A percentile compares a stretch with the other conserved stretches of the same genome.
Evolutionary conservation across 1,284 basidiomycete genomes (phyloP).

Genomic region (Hortiboletus rubellus): DNA sequence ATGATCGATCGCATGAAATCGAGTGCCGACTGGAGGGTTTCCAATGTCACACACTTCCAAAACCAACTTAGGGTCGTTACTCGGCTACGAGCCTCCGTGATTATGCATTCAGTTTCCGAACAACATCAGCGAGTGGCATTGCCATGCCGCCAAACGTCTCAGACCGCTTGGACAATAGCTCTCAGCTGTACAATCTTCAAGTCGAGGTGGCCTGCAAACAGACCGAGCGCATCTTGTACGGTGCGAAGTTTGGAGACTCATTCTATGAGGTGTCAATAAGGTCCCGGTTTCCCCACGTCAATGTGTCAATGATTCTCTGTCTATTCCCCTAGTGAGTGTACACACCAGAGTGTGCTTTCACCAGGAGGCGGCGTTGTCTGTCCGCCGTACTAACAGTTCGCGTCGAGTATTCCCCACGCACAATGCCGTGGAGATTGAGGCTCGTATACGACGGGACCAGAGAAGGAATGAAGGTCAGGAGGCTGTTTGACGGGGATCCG

Average conservation of each 20-base stretch:
- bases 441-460: too few relatives aligned
- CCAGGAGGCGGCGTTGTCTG: too few relatives aligned
- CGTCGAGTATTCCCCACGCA: too few relatives aligned
- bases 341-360: too few relatives aligned
- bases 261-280: constrained; percentile 50
- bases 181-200: constrained; percentile 59
- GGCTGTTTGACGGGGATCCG: too few relatives aligned
- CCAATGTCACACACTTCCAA: too few relatives aligned
- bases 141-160: constrained; percentile 9
- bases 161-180: constrained; percentile 36
- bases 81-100: not conserved
- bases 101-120: too few relatives aligned
- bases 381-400: too few relatives aligned
- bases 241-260: constrained; percentile 66
- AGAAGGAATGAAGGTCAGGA: too few relatives aligned
- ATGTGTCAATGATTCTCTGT: constrained; percentile 64
- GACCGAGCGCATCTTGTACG: constrained; percentile 54
- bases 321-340: constrained; percentile 54
- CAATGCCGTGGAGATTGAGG: too few relatives aligned
- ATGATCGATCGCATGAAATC: not conserved
- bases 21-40: not conserved
- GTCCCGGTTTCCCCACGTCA: constrained; percentile 60
- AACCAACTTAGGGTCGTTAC: too few relatives aligned
- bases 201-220: constrained; percentile 60
- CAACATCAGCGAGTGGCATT: not conserved